Evolutionary conservation across 257 asterid species (phyloP).

Genomic region (Hygrophila difformis): DNA sequence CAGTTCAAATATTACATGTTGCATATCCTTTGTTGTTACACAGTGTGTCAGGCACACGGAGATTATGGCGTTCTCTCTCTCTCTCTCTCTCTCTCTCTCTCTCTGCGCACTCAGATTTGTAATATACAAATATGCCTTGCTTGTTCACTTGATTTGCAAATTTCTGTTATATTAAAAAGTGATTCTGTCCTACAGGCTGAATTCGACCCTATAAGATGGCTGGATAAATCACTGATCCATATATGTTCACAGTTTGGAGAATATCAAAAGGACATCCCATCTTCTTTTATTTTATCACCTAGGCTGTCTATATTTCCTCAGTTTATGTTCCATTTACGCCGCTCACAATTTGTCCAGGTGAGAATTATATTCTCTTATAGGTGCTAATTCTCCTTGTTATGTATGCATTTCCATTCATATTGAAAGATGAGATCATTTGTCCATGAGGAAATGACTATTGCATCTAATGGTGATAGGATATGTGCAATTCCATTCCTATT

Average conservation of each 20-base stretch:
- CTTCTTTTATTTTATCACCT: conserved; percentile 84
- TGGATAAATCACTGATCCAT: conserved; percentile 93
- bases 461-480: conserved; percentile 2
- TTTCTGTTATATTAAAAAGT: background rate
- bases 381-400: conserved; percentile 8
- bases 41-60: conserved; percentile 8
- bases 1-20: conserved; percentile 14
- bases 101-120: too few species aligned
- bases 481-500: background rate
- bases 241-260: conserved; percentile 90
- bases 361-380: conserved; percentile 8
- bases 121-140: too few species aligned
- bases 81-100: too few species aligned
- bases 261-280: conserved; percentile 88
- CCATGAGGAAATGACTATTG: background rate
- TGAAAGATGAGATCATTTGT: background rate
- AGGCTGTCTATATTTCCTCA: conserved; percentile 92
- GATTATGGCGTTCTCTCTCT: too few species aligned
- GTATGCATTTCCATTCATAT: background rate
- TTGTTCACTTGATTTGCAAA: too few species aligned
- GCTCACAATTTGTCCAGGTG: conserved; percentile 98
- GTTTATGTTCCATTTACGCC: conserved; percentile 86
- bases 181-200: conserved; percentile 63
- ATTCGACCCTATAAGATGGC: conserved; percentile 97
- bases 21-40: conserved; percentile 4